phyloP scores from a whole-genome alignment of 441 rosid species.

The California macrophylla region DNA sequence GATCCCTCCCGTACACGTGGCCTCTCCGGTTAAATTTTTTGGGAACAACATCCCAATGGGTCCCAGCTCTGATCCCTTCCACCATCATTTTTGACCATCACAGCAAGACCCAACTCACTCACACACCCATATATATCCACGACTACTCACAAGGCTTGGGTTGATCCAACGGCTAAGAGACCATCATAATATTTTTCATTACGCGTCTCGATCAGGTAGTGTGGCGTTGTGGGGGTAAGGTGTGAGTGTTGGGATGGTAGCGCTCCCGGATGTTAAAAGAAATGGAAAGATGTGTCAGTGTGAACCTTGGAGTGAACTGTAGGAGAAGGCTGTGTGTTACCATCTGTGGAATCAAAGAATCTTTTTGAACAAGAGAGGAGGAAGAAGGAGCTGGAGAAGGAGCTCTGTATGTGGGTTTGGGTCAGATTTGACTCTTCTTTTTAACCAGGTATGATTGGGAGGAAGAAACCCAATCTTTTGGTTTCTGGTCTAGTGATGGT shows the following conservation, averaged over 20 bases:
- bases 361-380: background rate
- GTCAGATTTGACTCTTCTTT: background rate
- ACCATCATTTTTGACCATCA: slow-evolving; percentile 3
- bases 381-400: background rate
- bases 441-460: slow-evolving; percentile 1
- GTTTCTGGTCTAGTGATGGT: background rate
- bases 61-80: slow-evolving; percentile 2
- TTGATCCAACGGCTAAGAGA: background rate
- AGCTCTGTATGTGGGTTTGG: background rate
- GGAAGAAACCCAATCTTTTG: background rate
- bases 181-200: background rate
- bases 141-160: background rate
- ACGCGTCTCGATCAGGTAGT: background rate
- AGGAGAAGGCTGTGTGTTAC: slow-evolving; percentile 4
- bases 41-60: slow-evolving; percentile 3
- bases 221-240: background rate
- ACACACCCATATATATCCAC: background rate
- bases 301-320: slow-evolving; percentile 5
- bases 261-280: background rate
- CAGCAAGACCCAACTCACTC: background rate
- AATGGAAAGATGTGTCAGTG: background rate
- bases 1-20: background rate
- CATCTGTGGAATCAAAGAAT: slow-evolving; percentile 6
- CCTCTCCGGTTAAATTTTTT: background rate
- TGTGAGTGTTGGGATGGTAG: background rate